These are phyloP conservation scores for Metrosideros polymorpha DNA, from an alignment of 441 rosid genomes.

Conservation along the genomic window DNA sequence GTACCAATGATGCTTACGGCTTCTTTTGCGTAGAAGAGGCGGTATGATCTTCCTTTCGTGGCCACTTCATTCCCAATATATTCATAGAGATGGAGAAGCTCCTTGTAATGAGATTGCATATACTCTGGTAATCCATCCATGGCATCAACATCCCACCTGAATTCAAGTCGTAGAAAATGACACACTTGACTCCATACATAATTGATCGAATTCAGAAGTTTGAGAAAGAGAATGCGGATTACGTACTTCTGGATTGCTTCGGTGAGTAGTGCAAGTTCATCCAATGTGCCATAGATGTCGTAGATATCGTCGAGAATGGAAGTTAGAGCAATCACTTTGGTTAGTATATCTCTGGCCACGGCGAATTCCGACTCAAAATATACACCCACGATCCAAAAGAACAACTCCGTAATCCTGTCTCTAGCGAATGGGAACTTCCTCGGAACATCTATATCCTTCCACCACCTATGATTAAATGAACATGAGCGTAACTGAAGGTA, in stretches of 20 bases:
- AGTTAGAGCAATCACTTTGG: background rate
- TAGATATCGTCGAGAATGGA: background rate
- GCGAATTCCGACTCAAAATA: background rate
- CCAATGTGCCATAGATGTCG: background rate
- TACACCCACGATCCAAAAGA: background rate
- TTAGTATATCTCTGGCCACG: background rate
- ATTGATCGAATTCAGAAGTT: background rate
- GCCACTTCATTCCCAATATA: background rate
- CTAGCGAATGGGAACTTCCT: background rate
- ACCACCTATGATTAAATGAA: background rate
- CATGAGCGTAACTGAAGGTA: background rate
- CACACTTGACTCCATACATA: background rate
- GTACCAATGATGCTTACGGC: background rate
- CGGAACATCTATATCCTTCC: background rate
- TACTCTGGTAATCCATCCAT: background rate
- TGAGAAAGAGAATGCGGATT: background rate
- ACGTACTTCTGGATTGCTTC: background rate
- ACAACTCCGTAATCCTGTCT: background rate
- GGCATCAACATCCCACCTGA: background rate
- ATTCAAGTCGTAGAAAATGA: background rate
- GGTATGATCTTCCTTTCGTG: background rate
- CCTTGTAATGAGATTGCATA: background rate
- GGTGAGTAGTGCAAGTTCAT: background rate
- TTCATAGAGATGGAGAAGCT: background rate
- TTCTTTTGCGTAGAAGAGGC: background rate